Conservation (phyloP, 495 filamentous ascomycete genomes). For the Penicillium dipodomyicola region DNA sequence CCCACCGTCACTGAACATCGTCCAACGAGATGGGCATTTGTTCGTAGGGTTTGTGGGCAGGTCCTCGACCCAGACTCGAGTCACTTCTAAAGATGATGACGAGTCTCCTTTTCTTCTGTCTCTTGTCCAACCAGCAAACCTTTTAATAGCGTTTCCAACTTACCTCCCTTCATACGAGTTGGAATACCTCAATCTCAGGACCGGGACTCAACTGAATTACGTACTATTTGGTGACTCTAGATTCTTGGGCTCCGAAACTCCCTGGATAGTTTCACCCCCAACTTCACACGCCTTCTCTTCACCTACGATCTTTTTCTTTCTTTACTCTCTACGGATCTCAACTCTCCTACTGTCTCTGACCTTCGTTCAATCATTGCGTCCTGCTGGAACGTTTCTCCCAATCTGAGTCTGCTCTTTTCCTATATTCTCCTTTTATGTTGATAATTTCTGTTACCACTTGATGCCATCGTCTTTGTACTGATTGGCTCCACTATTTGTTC, state of each 20-base stretch:
- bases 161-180: background rate
- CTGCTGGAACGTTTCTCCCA: conserved; percentile 11
- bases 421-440: conserved; percentile 27
- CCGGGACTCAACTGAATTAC: background rate
- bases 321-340: conserved; percentile 15
- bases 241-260: background rate
- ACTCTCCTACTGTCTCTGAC: conserved; percentile 18
- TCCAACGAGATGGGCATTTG: conserved; percentile 17
- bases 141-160: conserved; percentile 10
- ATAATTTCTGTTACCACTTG: conserved; percentile 22
- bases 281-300: conserved; percentile 12
- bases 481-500: conserved; percentile 14
- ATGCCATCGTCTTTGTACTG: conserved; percentile 12
- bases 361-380: conserved; percentile 21
- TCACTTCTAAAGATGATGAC: conserved; percentile 28
- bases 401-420: conserved; percentile 21
- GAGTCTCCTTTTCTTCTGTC: conserved; percentile 34
- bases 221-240: conserved; percentile 9
- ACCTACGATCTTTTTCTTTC: conserved; percentile 20
- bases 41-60: conserved; percentile 31
- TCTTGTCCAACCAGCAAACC: conserved; percentile 17
- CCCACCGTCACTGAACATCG: conserved; percentile 29
- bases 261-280: conserved; percentile 1
- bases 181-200: background rate
- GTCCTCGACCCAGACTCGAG: conserved; percentile 29